Percentiles rank a stretch among this genome's conserved stretches.
Evolutionary conservation across 2,329 filamentous ascomycete species (phyloP).

Genomic region (Cryphonectria nitschkei): DNA sequence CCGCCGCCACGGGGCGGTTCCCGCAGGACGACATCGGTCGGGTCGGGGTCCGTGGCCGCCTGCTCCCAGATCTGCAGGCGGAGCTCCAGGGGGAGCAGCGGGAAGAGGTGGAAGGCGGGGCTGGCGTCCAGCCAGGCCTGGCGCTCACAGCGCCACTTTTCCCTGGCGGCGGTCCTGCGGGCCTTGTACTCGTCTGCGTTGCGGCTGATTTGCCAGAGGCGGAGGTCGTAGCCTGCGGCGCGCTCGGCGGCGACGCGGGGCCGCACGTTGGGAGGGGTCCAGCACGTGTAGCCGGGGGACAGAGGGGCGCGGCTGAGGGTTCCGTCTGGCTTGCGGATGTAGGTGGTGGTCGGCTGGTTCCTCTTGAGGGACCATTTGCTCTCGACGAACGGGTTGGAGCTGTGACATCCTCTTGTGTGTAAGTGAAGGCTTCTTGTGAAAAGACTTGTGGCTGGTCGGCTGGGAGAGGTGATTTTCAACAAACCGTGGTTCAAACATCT

Average conservation of each 20-base stretch:
- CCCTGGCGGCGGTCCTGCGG: background rate
- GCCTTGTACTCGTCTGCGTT: conserved; percentile 6
- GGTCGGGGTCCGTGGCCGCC: background rate
- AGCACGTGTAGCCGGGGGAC: background rate
- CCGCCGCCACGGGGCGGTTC: background rate
- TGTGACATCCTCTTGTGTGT: background rate
- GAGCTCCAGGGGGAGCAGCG: conserved; percentile 6
- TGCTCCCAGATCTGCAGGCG: conserved; percentile 11
- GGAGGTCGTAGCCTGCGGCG: conserved; percentile 1
- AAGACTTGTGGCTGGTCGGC: background rate
- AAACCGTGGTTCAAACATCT: background rate
- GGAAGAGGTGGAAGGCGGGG: conserved; percentile 4
- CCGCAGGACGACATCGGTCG: background rate
- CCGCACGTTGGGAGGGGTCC: background rate
- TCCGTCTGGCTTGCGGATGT: background rate
- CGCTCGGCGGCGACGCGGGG: background rate
- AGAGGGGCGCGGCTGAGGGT: background rate
- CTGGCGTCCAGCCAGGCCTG: conserved; percentile 7
- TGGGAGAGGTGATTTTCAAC: no score
- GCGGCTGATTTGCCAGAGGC: conserved; percentile 4
- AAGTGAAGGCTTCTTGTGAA: background rate
- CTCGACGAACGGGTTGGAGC: background rate
- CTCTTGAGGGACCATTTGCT: background rate
- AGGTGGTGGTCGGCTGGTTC: background rate
- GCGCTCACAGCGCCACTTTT: background rate